These are phyloP conservation scores for Pythium dissotocum DNA, from an alignment of 352 stramenopile species.

Conservation along the genomic window DNA sequence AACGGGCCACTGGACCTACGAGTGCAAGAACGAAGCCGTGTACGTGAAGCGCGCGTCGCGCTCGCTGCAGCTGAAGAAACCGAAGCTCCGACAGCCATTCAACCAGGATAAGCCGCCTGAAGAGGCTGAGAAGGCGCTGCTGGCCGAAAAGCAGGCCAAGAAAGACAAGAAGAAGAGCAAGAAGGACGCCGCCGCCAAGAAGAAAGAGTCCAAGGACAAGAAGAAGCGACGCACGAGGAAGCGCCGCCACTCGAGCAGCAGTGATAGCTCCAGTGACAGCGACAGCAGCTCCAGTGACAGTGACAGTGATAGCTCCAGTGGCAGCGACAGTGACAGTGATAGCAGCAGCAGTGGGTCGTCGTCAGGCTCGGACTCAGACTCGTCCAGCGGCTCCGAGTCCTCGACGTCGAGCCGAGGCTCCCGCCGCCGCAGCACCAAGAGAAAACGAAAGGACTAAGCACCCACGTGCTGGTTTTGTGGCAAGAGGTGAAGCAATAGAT, in stretches of 20 bases:
- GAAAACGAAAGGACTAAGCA: constrained; percentile 36
- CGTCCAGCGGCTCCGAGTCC: constrained; percentile 39
- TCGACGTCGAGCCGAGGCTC: not conserved
- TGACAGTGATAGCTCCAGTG: constrained; percentile 22
- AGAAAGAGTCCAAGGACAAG: constrained; percentile 10
- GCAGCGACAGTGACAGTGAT: constrained; percentile 19
- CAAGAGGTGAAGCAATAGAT: not conserved
- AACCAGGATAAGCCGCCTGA: constrained; percentile 77
- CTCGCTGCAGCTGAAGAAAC: constrained; percentile 79
- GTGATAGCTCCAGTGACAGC: constrained; percentile 28
- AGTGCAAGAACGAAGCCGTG: constrained; percentile 85
- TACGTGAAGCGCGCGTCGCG: constrained; percentile 79
- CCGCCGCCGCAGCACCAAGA: constrained; percentile 37
- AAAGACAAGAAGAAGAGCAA: constrained; percentile 11
- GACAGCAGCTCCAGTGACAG: constrained; percentile 26
- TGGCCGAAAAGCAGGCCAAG: constrained; percentile 25
- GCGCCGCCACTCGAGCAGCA: constrained; percentile 24
- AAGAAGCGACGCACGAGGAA: constrained; percentile 36
- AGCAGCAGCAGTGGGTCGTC: constrained; percentile 25
- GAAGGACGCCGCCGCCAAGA: constrained; percentile 19
- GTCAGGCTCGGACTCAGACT: constrained; percentile 35
- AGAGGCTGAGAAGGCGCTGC: constrained; percentile 38
- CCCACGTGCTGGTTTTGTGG: not conserved
- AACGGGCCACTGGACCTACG: constrained; percentile 83
- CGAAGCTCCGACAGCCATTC: constrained; percentile 78